Evolutionary conservation across 257 asterid species (phyloP), one percentile per base, ranked within the genome.

Genomic region (Penstemon davidsonii): DNA sequence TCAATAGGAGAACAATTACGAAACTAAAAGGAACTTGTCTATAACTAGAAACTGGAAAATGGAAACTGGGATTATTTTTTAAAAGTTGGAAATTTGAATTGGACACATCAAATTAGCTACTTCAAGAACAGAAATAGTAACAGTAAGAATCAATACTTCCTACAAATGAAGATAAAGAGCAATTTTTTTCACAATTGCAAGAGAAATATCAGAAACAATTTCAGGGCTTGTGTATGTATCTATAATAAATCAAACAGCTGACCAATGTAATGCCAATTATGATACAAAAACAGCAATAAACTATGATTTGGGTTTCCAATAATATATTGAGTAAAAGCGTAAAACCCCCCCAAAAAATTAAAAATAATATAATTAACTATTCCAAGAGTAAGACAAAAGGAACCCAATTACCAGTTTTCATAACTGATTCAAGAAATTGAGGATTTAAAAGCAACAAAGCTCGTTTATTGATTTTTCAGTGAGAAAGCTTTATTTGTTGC

Each of bases 381-480:
- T 39, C 62, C 15, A 25, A 57, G 2, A 50, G 25, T n/a, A 8
- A 58, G 10, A 51, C 8, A 43, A 53, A 39, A 41, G 38, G 56
- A 68, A 56, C 52, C 75, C 69, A 64, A 15, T 51, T 55, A 54
- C 52, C 55, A 68, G 68, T 67, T 66, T 59, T 64, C 55, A 62
- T 38, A 55, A 54, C 33, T 67, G 79, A 56, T 40, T n/a, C 58
- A 64, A 56, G 58, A 74, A 53, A 53, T 39, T 7, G 55, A 64
- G 44, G 56, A 74, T 64, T 45, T 25, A 39, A 15, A 58, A 3
- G 56, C 73, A 51, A 51, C 58, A 46, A 62, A 46, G n/a, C 13
- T 45, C 68, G 69, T 50, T 72, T 46, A 61, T 36, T 75, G 52
- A 55, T 0, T 6, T 38, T 54, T 37, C 50, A 42, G 41, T 49